phyloP scores from a whole-genome alignment of 2,329 filamentous ascomycete genomes.

The Botrytis medusae region DNA sequence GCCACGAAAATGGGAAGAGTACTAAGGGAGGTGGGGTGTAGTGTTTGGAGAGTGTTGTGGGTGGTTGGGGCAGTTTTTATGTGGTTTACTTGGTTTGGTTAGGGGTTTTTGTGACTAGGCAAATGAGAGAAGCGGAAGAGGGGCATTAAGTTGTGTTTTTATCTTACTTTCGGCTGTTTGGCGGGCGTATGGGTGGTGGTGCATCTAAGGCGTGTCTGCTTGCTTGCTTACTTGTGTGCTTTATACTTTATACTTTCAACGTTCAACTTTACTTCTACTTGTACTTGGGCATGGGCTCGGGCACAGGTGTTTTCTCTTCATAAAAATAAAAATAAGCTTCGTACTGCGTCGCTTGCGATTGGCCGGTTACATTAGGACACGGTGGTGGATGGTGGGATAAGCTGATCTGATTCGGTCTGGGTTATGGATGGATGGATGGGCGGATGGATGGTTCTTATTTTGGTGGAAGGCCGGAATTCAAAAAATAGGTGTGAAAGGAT shows the following conservation, averaged over 20 bases:
- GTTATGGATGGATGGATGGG: not conserved
- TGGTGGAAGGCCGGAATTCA: not conserved
- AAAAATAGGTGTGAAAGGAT: not conserved
- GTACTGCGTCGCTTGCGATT: not conserved
- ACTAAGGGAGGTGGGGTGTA: constrained; percentile 59
- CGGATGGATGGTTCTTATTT: not conserved
- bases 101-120: not conserved
- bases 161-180: not conserved
- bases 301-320: not conserved
- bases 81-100: constrained; percentile 26
- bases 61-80: constrained; percentile 25
- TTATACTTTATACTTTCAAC: not conserved
- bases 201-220: not conserved
- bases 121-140: too few relatives aligned
- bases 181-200: not conserved
- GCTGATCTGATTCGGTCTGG: not conserved
- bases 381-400: not conserved
- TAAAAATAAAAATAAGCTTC: not conserved
- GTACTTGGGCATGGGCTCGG: not conserved
- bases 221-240: not conserved
- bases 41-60: constrained; percentile 61
- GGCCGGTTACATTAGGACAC: not conserved
- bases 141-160: not conserved
- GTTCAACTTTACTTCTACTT: not conserved
- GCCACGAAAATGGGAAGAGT: constrained; percentile 50